Conservation (phyloP, 345 rosid genomes). For the Eucalyptus albens region DNA sequence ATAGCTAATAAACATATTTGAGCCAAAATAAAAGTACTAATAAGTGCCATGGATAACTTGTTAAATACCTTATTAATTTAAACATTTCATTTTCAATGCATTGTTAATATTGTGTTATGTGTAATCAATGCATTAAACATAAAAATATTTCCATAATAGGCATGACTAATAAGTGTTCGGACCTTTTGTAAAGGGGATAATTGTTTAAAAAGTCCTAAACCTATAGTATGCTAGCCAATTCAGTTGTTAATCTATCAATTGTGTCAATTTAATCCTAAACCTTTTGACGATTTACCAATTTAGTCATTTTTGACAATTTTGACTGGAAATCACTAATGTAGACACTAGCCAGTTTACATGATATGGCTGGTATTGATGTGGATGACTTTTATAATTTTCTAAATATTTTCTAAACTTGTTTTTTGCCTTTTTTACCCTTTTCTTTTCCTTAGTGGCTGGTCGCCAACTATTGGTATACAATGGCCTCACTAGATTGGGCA, state of each 20-base stretch:
- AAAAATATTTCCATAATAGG: neutral
- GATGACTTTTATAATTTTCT: too few species aligned
- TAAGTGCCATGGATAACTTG: neutral
- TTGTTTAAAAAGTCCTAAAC: neutral
- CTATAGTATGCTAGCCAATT: too few species aligned
- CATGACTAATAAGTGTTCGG: neutral
- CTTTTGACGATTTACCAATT: too few species aligned
- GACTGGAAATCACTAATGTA: accelerated
- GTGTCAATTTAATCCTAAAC: neutral
- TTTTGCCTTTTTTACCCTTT: neutral
- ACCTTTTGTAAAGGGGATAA: neutral
- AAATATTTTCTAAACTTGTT: too few species aligned
- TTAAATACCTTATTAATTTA: neutral
- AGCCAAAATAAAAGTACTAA: neutral
- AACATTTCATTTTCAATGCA: neutral
- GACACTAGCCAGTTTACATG: neutral
- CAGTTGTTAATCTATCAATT: accelerated
- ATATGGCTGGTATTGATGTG: neutral
- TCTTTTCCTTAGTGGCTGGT: neutral
- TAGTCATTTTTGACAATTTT: neutral
- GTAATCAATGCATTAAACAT: neutral
- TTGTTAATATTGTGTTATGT: accelerated
- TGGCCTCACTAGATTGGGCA: neutral
- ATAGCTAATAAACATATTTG: neutral
- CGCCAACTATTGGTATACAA: accelerated